These are phyloP conservation scores for Batrachochytrium dendrobatidis DNA, from an alignment of 371 early-diverging fungal species.

Conservation along the genomic window DNA sequence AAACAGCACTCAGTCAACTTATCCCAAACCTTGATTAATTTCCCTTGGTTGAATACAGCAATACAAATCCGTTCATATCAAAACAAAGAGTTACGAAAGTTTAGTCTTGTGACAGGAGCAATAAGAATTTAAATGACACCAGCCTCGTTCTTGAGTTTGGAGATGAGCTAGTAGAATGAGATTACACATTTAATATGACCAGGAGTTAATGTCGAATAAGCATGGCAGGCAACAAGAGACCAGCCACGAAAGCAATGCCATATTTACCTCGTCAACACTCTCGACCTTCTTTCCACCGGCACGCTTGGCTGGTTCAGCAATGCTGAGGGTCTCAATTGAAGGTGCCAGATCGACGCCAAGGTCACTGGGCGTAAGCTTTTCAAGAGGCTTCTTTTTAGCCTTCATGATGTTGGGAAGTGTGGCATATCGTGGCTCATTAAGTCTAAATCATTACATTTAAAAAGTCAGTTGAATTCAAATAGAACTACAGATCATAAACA, in stretches of 20 bases:
- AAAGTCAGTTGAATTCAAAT: not conserved
- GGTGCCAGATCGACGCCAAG: constrained; percentile 81
- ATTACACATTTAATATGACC: not conserved
- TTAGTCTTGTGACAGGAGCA: not conserved
- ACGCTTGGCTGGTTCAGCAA: constrained; percentile 91
- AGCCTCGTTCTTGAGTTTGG: constrained; percentile 81
- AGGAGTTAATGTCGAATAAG: not conserved
- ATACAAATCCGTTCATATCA: not conserved
- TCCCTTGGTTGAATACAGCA: not conserved
- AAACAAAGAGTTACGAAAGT: not conserved
- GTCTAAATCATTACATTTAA: constrained; percentile 31
- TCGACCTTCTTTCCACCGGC: constrained; percentile 89
- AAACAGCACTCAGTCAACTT: not conserved
- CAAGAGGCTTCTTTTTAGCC: constrained; percentile 97
- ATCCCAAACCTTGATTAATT: too few relatives aligned
- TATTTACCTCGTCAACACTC: constrained; percentile 68
- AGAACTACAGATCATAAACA: not conserved
- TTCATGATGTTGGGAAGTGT: constrained; percentile 93
- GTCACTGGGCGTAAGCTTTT: constrained; percentile 69
- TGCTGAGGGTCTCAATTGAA: constrained; percentile 75
- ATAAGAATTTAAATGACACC: constrained; percentile 24
- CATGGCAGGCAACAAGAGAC: not conserved
- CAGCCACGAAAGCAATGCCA: not conserved
- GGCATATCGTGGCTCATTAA: constrained; percentile 95
- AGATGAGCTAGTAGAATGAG: constrained; percentile 49